phyloP scores from a whole-genome alignment of 805 yeast species.

The Yarrowia hollandica region DNA sequence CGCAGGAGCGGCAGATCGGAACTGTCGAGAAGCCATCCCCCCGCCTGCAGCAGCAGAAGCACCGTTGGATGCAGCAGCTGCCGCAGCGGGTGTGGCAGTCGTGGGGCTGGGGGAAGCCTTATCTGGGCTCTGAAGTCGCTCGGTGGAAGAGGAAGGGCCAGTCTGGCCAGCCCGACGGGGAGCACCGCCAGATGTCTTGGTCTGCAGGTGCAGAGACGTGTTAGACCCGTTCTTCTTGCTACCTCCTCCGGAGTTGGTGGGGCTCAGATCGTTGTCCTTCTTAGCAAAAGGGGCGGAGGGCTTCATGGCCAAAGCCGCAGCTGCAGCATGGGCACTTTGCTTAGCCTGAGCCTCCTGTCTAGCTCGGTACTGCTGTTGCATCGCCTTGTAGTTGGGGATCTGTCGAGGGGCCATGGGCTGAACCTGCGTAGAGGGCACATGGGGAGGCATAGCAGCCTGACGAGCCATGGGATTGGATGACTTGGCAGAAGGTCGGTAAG shows the following conservation, averaged over 20 bases:
- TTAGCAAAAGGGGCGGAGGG: constrained; percentile 25
- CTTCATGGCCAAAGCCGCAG: constrained; percentile 29
- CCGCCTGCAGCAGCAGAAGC: not conserved
- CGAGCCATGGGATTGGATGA: constrained; percentile 29
- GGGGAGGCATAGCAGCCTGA: constrained; percentile 27
- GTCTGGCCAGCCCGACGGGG: constrained; percentile 21
- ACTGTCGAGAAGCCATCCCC: constrained; percentile 18
- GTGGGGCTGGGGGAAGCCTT: constrained; percentile 16
- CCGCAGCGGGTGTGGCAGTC: not conserved
- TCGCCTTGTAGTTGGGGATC: constrained; percentile 30
- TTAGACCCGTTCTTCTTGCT: constrained; percentile 13
- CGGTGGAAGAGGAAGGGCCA: constrained; percentile 7
- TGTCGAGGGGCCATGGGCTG: constrained; percentile 25
- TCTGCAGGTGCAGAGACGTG: constrained; percentile 22
- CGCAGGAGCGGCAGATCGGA: not conserved
- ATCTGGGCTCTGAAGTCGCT: constrained; percentile 16
- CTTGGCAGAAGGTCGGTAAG: constrained; percentile 49
- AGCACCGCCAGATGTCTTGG: constrained; percentile 1
- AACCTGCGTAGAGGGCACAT: constrained; percentile 3
- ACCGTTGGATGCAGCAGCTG: constrained; percentile 1
- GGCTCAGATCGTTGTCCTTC: constrained; percentile 20
- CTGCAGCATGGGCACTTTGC: constrained; percentile 25
- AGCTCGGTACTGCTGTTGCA: constrained; percentile 30
- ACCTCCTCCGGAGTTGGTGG: not conserved
- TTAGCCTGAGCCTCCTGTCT: constrained; percentile 25